Conservation (phyloP, 1,139 yeast species). For the Hansenula lynferdii region DNA sequence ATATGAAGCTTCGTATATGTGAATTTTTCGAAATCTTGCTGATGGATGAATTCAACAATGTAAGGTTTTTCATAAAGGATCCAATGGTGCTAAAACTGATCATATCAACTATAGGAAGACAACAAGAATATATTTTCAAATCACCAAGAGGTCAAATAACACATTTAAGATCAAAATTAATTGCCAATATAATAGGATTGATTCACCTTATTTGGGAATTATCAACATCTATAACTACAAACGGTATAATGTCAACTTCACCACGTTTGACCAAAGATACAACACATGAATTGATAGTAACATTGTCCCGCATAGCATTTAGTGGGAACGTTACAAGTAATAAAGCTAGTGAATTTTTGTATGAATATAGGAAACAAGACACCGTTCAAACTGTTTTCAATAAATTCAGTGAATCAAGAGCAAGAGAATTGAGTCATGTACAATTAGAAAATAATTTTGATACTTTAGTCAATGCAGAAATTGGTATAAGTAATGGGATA, state of each 20-base stretch:
- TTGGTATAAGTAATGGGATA: slow-evolving; percentile 41
- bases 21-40: slow-evolving; percentile 37
- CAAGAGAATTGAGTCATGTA: slow-evolving; percentile 37
- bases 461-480: slow-evolving; percentile 9
- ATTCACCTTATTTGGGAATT: slow-evolving; percentile 21
- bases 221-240: background rate
- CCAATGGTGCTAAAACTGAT: slow-evolving; percentile 38
- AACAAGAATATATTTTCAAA: slow-evolving; percentile 43
- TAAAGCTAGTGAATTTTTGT: slow-evolving; percentile 33
- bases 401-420: slow-evolving; percentile 36
- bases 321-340: slow-evolving; percentile 38
- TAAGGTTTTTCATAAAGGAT: slow-evolving; percentile 25
- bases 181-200: slow-evolving; percentile 27
- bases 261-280: slow-evolving; percentile 19
- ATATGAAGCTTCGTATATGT: too few relatives aligned
- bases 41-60: slow-evolving; percentile 31
- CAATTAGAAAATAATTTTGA: slow-evolving; percentile 2
- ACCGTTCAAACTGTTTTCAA: slow-evolving; percentile 33
- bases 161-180: slow-evolving; percentile 37
- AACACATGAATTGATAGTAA: slow-evolving; percentile 35
- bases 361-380: slow-evolving; percentile 25
- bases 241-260: slow-evolving; percentile 2
- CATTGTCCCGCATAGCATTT: slow-evolving; percentile 53
- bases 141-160: slow-evolving; percentile 44
- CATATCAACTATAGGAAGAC: slow-evolving; percentile 43